Base-by-base conservation (phyloP, 768 basidiomycete species). In the Tricholomella constricta region DNA sequence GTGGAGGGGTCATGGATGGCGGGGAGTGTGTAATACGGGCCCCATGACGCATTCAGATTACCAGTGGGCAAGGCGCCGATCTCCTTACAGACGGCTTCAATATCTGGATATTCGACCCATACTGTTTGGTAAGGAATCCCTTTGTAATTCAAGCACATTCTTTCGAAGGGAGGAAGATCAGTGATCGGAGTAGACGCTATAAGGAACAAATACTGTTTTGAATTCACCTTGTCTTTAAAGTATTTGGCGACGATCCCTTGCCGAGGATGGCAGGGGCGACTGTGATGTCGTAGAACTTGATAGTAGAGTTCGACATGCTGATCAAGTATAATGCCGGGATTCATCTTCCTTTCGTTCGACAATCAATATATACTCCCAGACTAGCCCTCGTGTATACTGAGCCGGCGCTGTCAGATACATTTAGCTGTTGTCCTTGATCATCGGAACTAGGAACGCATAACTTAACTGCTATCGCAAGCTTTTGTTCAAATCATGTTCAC, bases 251-350 rank as follows among this genome's bases (percentile, higher is more conserved):
- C 73, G 75, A 79, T 11, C 70, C 65, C 9, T 61, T 64, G 35
- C 11, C 52, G 1, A 59, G 50, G 3, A 67, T 45, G 27, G 59
- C 65, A 27, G 69, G 68, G n/a, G 75, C 73, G n/a, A n/a, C n/a
- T n/a, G n/a, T n/a, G 34, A 81, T 73, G 50, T 81, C 79, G 65
- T 79, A 81, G 40, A 78, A 62, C 8, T 58, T 66, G 54, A 77
- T 73, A n/a, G n/a, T n/a, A n/a, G n/a, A n/a, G n/a, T n/a, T n/a
- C n/a, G n/a, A n/a, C n/a, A n/a, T n/a, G n/a, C n/a, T n/a, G n/a
- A n/a, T n/a, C n/a, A n/a, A n/a, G n/a, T n/a, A n/a, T n/a, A n/a
- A n/a, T n/a, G n/a, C n/a, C n/a, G n/a, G n/a, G n/a, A n/a, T n/a
- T n/a, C n/a, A n/a, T n/a, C n/a, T n/a, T n/a, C n/a, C n/a, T n/a